Conservation (phyloP, 768 basidiomycete species). For the Trametes punicea region DNA sequence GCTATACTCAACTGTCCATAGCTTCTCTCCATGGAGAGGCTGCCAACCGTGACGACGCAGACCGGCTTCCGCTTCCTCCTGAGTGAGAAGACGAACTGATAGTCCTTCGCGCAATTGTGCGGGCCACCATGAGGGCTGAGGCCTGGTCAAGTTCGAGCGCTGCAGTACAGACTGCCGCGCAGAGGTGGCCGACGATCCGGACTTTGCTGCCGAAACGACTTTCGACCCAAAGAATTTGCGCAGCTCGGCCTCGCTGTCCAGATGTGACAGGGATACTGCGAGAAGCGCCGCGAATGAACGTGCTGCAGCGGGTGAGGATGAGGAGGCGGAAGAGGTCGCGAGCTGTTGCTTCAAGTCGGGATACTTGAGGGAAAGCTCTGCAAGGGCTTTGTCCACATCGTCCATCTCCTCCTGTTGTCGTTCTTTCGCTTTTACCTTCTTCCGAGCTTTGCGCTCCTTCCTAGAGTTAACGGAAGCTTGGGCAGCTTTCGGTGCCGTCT, state of each 20-base stretch:
- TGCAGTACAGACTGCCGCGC: slow-evolving; percentile 41
- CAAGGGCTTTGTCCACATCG: slow-evolving; percentile 81
- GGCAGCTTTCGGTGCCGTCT: background rate
- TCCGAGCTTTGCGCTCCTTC: slow-evolving; percentile 52
- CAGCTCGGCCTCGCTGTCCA: slow-evolving; percentile 89
- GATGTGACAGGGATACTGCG: slow-evolving; percentile 72
- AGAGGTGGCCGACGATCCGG: slow-evolving; percentile 27
- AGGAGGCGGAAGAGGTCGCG: slow-evolving; percentile 22
- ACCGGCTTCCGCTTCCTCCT: slow-evolving; percentile 51
- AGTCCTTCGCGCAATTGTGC: slow-evolving; percentile 70
- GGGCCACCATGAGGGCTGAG: slow-evolving; percentile 73
- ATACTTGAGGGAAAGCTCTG: slow-evolving; percentile 79
- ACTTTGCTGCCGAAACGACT: slow-evolving; percentile 68
- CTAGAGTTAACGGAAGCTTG: slow-evolving; percentile 23
- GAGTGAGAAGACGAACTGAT: slow-evolving; percentile 53
- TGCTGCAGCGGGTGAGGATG: slow-evolving; percentile 27
- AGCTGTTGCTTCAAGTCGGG: slow-evolving; percentile 47
- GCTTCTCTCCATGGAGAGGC: slow-evolving; percentile 59
- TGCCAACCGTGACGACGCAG: slow-evolving; percentile 33
- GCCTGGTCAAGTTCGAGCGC: slow-evolving; percentile 74
- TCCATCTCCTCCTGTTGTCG: slow-evolving; percentile 55
- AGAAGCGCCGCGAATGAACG: slow-evolving; percentile 51
- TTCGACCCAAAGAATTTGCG: slow-evolving; percentile 91
- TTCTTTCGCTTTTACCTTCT: slow-evolving; percentile 63
- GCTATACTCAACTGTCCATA: slow-evolving; percentile 89